These are phyloP conservation scores for Alternaria alternata DNA, from an alignment of 2,329 filamentous ascomycete genomes.

Conservation along the genomic window DNA sequence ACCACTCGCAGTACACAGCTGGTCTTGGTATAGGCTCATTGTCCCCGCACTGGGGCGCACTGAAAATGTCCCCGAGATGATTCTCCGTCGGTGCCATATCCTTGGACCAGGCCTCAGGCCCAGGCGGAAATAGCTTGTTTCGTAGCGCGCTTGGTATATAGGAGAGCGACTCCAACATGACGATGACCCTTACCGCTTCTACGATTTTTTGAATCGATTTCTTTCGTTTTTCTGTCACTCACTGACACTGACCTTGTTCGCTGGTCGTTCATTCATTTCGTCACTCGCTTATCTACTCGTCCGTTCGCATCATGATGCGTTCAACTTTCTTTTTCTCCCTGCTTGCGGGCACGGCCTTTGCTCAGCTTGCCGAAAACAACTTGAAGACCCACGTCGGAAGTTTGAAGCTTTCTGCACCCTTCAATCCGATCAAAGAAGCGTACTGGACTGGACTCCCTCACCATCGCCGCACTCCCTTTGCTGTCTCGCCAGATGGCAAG, in stretches of 20 bases:
- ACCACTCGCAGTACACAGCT: slow-evolving; percentile 26
- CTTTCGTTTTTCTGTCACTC: slow-evolving; percentile 32
- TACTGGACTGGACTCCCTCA: slow-evolving; percentile 70
- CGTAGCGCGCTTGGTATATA: slow-evolving; percentile 31
- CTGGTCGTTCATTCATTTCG: slow-evolving; percentile 47
- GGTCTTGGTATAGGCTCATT: slow-evolving; percentile 17
- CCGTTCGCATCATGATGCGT: slow-evolving; percentile 41
- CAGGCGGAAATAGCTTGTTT: slow-evolving; percentile 33
- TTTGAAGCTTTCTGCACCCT: slow-evolving; percentile 59
- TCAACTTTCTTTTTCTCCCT: slow-evolving; percentile 44
- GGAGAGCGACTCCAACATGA: slow-evolving; percentile 12
- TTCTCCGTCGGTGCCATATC: slow-evolving; percentile 18
- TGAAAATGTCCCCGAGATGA: slow-evolving; percentile 26
- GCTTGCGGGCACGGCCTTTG: slow-evolving; percentile 45
- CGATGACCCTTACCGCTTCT: slow-evolving; percentile 23
- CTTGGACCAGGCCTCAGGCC: slow-evolving; percentile 24
- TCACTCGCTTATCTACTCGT: slow-evolving; percentile 36
- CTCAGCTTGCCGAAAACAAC: slow-evolving; percentile 52
- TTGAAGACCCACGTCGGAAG: slow-evolving; percentile 54
- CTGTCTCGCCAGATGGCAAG: slow-evolving; percentile 66
- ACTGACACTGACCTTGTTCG: slow-evolving; percentile 34
- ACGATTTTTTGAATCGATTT: slow-evolving; percentile 33
- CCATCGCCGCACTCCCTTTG: slow-evolving; percentile 69
- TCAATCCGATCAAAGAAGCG: slow-evolving; percentile 65
- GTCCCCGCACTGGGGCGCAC: slow-evolving; percentile 26